phyloP scores from a whole-genome alignment of 176 grass and related monocot genomes.

The Saccharum spontaneum region DNA sequence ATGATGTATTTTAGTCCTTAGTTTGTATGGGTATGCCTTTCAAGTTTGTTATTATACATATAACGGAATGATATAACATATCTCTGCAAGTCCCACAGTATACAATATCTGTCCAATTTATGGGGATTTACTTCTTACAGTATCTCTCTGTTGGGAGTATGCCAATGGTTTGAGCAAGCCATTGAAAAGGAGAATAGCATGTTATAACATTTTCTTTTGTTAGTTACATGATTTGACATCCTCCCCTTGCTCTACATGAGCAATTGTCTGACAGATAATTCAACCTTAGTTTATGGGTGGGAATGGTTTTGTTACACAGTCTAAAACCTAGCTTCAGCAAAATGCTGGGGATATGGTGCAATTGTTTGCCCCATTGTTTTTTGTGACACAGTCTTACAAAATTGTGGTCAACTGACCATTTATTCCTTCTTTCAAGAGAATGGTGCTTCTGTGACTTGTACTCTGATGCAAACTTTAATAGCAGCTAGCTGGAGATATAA shows the following conservation, averaged over 20 bases:
- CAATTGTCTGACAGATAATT: neutral
- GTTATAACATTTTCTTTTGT: neutral
- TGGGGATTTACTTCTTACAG: neutral
- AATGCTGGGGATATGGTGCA: neutral
- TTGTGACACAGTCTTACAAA: neutral
- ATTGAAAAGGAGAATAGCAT: neutral
- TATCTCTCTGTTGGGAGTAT: neutral
- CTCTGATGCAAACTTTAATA: neutral
- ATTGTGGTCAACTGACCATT: neutral
- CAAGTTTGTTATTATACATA: neutral
- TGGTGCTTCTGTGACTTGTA: neutral
- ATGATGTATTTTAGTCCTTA: neutral
- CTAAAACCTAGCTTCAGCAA: neutral
- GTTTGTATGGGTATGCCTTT: neutral
- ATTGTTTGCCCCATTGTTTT: neutral
- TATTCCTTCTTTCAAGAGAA: neutral
- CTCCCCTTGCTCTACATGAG: neutral
- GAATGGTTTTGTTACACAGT: neutral
- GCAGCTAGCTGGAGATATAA: neutral
- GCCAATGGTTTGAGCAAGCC: neutral
- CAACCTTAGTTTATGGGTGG: neutral
- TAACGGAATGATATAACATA: neutral
- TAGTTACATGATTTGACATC: neutral
- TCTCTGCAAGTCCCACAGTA: neutral
- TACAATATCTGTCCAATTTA: conserved; percentile 11